Percentiles rank a stretch among this genome's conserved stretches.
phyloP scores from a whole-genome alignment of 768 basidiomycete genomes.

The Boletus rubroflammeus region DNA sequence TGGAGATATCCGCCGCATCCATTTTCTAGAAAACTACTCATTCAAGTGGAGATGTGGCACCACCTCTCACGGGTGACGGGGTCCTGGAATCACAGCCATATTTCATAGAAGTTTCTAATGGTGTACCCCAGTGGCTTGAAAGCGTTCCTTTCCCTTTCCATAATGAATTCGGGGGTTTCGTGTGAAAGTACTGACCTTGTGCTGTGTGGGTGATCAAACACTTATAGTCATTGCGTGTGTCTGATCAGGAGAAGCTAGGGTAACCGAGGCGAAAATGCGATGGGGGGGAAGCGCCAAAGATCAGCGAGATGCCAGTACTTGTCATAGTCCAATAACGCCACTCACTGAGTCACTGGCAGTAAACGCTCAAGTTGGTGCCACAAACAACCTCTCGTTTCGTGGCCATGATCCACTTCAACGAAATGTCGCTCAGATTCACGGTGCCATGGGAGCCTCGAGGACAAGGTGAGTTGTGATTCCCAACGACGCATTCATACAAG shows the following conservation, averaged over 20 bases:
- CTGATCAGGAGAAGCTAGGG: neutral
- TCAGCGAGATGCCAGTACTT: neutral
- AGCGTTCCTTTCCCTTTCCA: constrained; percentile 1
- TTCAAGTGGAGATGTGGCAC: neutral
- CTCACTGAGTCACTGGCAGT: constrained; percentile 1
- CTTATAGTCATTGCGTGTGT: neutral
- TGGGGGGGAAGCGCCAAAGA: neutral
- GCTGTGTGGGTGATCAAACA: neutral
- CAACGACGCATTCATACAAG: neutral
- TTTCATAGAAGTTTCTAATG: neutral
- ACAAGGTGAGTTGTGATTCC: constrained; percentile 11
- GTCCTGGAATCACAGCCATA: constrained; percentile 2
- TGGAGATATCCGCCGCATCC: neutral
- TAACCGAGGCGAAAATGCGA: neutral
- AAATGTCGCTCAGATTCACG: neutral
- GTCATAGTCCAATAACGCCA: neutral
- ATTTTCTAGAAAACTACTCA: neutral
- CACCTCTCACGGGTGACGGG: neutral
- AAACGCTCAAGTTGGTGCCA: constrained; percentile 5
- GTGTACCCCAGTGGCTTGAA: constrained; percentile 9
- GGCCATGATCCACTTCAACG: neutral
- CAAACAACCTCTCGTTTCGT: neutral
- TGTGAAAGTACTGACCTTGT: neutral
- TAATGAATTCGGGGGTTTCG: constrained; percentile 1
- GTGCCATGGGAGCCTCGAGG: constrained; percentile 12